phyloP scores from a whole-genome alignment of 129 eudicot species.

The Solidago caesia region DNA sequence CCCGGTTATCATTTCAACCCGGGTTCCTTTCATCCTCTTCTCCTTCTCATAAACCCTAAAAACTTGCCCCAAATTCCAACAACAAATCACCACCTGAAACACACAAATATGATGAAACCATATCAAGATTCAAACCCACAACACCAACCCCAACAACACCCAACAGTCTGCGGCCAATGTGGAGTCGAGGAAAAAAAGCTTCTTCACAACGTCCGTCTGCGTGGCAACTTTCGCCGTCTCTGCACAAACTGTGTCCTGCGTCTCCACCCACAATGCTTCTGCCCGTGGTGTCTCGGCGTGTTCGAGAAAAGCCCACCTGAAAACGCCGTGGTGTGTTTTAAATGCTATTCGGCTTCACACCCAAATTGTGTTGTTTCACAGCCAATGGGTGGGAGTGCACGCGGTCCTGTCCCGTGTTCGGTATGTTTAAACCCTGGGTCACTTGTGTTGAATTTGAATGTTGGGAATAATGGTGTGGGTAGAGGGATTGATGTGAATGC shows the following conservation, averaged over 20 bases:
- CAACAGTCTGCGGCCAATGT: conserved; percentile 64
- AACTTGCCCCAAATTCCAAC: background rate
- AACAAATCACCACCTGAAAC: background rate
- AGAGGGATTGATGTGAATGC: conserved; percentile 49
- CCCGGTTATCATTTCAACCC: too few relatives aligned
- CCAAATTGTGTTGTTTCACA: conserved; percentile 43
- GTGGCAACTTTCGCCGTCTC: conserved; percentile 67
- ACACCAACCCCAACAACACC: conserved; percentile 21
- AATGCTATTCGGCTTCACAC: conserved; percentile 72
- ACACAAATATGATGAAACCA: conserved; percentile 22
- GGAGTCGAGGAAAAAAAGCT: conserved; percentile 50
- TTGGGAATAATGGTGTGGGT: conserved; percentile 18
- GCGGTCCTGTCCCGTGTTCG: conserved; percentile 50
- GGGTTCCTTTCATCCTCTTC: too few relatives aligned
- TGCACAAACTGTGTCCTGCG: conserved; percentile 87
- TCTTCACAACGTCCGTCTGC: conserved; percentile 75
- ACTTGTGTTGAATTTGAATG: conserved; percentile 40
- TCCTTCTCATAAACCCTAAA: background rate
- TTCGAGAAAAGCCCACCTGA: conserved; percentile 39
- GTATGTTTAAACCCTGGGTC: conserved; percentile 51
- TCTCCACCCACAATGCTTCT: conserved; percentile 67
- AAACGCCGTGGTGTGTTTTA: conserved; percentile 56
- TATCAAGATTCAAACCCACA: background rate
- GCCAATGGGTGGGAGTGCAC: conserved; percentile 20
- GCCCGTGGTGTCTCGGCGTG: conserved; percentile 70